Conservation (phyloP, 306 rosid species). For the Trifolium repens region DNA sequence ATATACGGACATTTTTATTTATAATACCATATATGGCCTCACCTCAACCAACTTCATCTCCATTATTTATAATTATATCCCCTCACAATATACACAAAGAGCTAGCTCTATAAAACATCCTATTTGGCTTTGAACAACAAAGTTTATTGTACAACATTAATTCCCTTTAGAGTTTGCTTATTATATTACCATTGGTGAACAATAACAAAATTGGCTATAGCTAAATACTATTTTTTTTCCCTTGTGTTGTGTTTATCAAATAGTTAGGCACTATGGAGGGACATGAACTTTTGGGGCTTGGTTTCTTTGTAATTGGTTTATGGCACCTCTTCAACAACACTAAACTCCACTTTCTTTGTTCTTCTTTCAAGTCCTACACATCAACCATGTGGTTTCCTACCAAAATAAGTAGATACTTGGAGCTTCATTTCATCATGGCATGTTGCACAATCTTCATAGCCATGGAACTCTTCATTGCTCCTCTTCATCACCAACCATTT, state of each 20-base stretch:
- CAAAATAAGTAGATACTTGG: slow-evolving; percentile 56
- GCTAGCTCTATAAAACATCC: slow-evolving; percentile 8
- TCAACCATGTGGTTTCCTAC: slow-evolving; percentile 72
- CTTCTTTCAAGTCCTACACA: slow-evolving; percentile 47
- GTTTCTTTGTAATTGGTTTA: slow-evolving; percentile 67
- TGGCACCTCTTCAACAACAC: slow-evolving; percentile 87
- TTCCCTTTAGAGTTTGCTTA: not conserved
- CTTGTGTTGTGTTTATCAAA: not conserved
- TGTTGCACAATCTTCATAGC: slow-evolving; percentile 58
- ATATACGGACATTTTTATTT: not conserved
- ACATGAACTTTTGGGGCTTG: slow-evolving; percentile 70
- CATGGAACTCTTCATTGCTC: slow-evolving; percentile 77
- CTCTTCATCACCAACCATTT: slow-evolving; percentile 66
- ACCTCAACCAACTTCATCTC: not conserved
- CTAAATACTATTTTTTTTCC: not conserved
- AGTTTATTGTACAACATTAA: not conserved
- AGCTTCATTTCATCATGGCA: slow-evolving; percentile 64
- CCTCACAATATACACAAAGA: not conserved
- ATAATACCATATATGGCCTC: not conserved
- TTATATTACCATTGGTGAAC: slow-evolving; percentile 22
- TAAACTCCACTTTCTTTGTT: slow-evolving; percentile 53
- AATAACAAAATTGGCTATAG: not conserved
- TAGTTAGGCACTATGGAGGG: slow-evolving; percentile 54
- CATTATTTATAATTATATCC: not conserved
- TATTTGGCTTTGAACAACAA: not conserved